These are phyloP conservation scores for Trichoderma polysporum DNA, from an alignment of 2,329 filamentous ascomycete genomes.

Conservation along the genomic window DNA sequence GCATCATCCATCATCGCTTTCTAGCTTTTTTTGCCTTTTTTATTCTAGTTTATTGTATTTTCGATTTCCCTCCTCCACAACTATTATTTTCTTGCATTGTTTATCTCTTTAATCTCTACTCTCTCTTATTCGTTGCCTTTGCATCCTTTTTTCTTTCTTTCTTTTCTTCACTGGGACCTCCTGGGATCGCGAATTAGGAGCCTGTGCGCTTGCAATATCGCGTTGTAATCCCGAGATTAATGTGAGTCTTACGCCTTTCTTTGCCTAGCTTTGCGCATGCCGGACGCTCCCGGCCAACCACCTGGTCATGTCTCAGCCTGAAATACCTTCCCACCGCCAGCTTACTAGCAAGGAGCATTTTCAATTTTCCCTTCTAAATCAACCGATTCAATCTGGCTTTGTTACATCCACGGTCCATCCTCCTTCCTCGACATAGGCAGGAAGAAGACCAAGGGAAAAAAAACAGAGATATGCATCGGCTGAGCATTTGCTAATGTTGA, in stretches of 20 bases:
- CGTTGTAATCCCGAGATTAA: constrained; percentile 32
- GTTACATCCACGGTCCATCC: neutral
- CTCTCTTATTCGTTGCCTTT: neutral
- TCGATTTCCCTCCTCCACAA: neutral
- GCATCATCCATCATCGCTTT: neutral
- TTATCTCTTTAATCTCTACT: constrained; percentile 7
- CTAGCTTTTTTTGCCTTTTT: neutral
- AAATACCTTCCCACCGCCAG: constrained; percentile 8
- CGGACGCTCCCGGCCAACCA: constrained; percentile 33
- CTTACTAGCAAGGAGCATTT: constrained; percentile 2
- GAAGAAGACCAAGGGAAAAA: neutral
- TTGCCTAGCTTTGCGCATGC: constrained; percentile 32
- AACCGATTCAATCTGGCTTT: neutral
- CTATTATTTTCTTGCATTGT: neutral
- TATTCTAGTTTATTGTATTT: neutral
- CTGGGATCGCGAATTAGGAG: neutral
- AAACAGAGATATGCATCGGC: neutral
- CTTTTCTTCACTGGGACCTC: neutral
- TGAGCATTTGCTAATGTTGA: constrained; percentile 14
- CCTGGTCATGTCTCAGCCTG: constrained; percentile 25
- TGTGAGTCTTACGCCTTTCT: constrained; percentile 37
- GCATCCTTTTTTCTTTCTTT: neutral
- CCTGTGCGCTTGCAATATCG: constrained; percentile 17
- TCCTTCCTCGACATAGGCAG: neutral
- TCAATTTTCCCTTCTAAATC: neutral